Percentiles rank a stretch among this genome's conserved stretches.
phyloP scores from a whole-genome alignment of 805 yeast species.

The Wilhelminamyces savonicus region DNA sequence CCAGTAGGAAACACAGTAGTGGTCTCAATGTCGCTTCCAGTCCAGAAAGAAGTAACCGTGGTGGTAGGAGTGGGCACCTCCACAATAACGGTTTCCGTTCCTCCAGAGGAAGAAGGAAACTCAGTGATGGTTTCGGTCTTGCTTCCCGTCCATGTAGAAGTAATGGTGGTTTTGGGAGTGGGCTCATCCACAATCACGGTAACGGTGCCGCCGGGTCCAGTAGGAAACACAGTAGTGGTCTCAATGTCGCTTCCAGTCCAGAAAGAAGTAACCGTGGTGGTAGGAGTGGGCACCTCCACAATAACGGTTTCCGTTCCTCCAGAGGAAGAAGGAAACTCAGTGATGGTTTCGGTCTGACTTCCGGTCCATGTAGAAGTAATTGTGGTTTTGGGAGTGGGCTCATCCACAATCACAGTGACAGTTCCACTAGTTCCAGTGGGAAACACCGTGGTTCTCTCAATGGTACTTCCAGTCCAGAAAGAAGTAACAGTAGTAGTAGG shows the following conservation, averaged over 20 bases:
- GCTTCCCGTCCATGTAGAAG: constrained; percentile 5
- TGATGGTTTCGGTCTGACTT: background rate
- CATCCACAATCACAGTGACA: constrained; percentile 6
- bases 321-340: background rate
- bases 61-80: constrained; percentile 7
- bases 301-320: constrained; percentile 4
- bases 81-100: constrained; percentile 3
- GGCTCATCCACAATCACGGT: constrained; percentile 2
- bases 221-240: background rate
- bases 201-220: background rate
- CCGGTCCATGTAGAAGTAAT: constrained; percentile 3
- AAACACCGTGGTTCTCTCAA: constrained; percentile 3
- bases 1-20: constrained; percentile 1
- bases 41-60: constrained; percentile 5
- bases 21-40: constrained; percentile 3
- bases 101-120: constrained; percentile 1
- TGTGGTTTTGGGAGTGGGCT: constrained; percentile 3
- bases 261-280: background rate
- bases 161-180: constrained; percentile 3
- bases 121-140: constrained; percentile 1
- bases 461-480: background rate
- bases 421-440: constrained; percentile 4
- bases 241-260: background rate
- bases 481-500: constrained; percentile 3
- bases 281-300: constrained; percentile 7